Evolutionary conservation across 2,329 filamentous ascomycete species (phyloP), one percentile per base, ranked within the genome.

Genomic region (Cryoendolithus antarcticus): DNA sequence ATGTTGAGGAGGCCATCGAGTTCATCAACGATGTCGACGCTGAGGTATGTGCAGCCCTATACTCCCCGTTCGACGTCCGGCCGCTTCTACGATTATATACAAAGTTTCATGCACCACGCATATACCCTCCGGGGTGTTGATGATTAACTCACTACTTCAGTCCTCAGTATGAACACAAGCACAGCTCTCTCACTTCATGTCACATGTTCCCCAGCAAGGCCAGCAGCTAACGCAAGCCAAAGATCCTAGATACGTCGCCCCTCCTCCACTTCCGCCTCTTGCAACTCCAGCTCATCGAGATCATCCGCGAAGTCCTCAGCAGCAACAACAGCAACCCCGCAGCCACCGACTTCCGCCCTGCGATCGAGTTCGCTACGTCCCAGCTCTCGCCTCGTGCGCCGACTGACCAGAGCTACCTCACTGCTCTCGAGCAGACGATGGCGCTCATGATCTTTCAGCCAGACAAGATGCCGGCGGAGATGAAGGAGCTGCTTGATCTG

Each of bases 71-170:
- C 34, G 45, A 37, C 34, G 45, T 50, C 43, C 33, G 39, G 32
- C n/a, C 28, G 40, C 67, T 75, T 72, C 74, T 65, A 88, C 91
- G 91, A 98, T 98, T 94, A 94, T 71, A 84, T 71, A 19, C 15
- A 19, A 74, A 72, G 72, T 88, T 78, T 93, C 89, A 98, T 98
- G 91, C 91, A 98, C 91, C 91, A 98, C 91, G 86, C 91, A 86
- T 91, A 96, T 71, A 73, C 77, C 78, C 48, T 75, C 70, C 71
- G 76, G 77, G 79, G 49, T 75, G 65, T 76, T 91, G 91, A 93
- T 93, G 89, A 96, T 78, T 80, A 69, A 76, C 74, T 67, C 68
- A 70, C 66, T 65, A 75, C 79, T 82, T 83, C 79, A 84, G 77
- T 83, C 77, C 75, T 83, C 76, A 82, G 75, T 80, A 86, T 91